Percentiles rank a stretch among this genome's conserved stretches.
Evolutionary conservation across 2,329 filamentous ascomycete species (phyloP).

Genomic region (Alternaria burnsii): DNA sequence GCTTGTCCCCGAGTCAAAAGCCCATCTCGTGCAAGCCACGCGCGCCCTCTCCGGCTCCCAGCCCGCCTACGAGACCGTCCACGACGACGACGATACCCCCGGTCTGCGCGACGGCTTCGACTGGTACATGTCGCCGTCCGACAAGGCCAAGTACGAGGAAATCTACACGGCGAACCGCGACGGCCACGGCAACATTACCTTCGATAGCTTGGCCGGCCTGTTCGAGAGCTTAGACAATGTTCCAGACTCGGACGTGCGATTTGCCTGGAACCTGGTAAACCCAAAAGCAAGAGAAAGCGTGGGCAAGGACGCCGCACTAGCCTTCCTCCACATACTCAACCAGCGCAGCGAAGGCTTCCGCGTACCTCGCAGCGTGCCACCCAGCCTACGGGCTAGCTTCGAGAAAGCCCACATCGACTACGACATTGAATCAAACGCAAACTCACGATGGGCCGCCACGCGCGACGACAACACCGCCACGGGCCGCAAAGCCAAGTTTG

Average conservation of each 20-base stretch:
- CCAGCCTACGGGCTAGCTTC: conserved; percentile 88
- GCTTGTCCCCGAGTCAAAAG: conserved; percentile 86
- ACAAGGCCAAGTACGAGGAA: conserved; percentile 94
- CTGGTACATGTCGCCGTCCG: conserved; percentile 96
- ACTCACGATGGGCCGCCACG: conserved; percentile 81
- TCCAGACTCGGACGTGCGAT: conserved; percentile 80
- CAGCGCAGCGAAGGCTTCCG: conserved; percentile 94
- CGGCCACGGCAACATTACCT: conserved; percentile 78
- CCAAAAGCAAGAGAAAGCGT: conserved; percentile 83
- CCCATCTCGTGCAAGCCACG: conserved; percentile 53
- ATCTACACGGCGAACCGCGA: conserved; percentile 95
- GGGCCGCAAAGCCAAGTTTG: conserved; percentile 95
- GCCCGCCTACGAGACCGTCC: conserved; percentile 83
- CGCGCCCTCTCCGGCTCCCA: conserved; percentile 74
- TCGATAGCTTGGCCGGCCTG: conserved; percentile 79
- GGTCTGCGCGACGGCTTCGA: conserved; percentile 97
- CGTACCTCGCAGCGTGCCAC: conserved; percentile 89
- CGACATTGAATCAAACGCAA: conserved; percentile 80
- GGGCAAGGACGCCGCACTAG: conserved; percentile 92
- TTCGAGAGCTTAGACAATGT: conserved; percentile 76
- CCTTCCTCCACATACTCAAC: conserved; percentile 96
- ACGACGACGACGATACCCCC: conserved; percentile 78
- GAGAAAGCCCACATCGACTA: conserved; percentile 98
- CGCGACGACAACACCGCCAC: conserved; percentile 82
- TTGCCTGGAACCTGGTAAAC: conserved; percentile 97